Conservation (phyloP, 306 rosid genomes). For the Sindora glabra region DNA sequence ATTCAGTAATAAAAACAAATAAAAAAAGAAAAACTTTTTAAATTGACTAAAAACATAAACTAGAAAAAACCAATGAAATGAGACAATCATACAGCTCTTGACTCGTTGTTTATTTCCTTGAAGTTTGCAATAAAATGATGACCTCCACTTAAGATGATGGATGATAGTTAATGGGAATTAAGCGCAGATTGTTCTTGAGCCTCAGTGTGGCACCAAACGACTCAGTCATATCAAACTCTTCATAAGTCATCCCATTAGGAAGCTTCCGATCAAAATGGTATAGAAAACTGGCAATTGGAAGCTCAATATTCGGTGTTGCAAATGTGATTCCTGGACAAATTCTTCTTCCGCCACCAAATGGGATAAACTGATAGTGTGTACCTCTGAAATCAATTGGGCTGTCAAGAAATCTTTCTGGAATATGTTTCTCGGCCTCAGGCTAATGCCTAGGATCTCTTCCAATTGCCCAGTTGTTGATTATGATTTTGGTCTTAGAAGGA, state of each 20-base stretch:
- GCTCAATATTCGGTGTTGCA: constrained; percentile 4
- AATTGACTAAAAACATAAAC: no score
- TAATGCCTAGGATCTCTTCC: constrained; percentile 5
- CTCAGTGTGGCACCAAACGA: no score
- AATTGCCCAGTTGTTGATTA: neutral
- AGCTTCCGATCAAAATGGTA: constrained; percentile 5
- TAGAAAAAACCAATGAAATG: no score
- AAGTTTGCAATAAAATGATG: no score
- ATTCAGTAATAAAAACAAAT: no score
- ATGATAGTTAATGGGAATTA: no score
- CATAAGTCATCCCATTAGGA: constrained; percentile 7
- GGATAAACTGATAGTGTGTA: neutral
- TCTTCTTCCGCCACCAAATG: constrained; percentile 7
- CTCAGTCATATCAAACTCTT: constrained; percentile 10
- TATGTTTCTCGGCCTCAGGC: constrained; percentile 9
- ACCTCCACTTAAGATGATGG: no score
- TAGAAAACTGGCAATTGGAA: neutral
- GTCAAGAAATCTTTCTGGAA: constrained; percentile 8
- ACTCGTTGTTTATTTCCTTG: no score
- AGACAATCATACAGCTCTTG: no score
- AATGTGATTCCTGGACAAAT: constrained; percentile 10
- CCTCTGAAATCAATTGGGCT: neutral
- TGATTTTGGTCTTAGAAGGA: neutral
- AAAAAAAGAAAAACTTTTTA: no score
- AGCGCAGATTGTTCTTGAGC: no score